phyloP scores from a whole-genome alignment of 1,139 yeast species.

The Zygosaccharomyces pseudobailii region DNA sequence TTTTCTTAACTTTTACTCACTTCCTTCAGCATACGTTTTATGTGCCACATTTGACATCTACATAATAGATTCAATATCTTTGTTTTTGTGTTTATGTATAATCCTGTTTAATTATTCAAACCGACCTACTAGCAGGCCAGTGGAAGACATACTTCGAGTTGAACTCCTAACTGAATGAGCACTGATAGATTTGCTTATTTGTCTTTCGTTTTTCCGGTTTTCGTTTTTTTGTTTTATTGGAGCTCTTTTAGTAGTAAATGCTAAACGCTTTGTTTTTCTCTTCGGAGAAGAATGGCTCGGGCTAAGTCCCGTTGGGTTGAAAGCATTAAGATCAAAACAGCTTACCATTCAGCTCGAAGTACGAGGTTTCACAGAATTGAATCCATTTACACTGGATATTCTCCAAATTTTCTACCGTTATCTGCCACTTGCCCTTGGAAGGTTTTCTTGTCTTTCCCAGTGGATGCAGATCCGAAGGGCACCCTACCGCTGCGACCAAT shows the following conservation, averaged over 20 bases:
- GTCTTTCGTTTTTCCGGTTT: too few relatives aligned
- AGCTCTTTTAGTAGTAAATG: too few relatives aligned
- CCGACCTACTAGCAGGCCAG: not conserved
- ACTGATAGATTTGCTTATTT: not conserved
- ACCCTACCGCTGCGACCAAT: slow-evolving; percentile 1
- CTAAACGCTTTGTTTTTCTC: too few relatives aligned
- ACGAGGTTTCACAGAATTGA: too few relatives aligned
- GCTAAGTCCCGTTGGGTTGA: too few relatives aligned
- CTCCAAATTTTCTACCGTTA: not conserved
- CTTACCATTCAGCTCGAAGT: too few relatives aligned
- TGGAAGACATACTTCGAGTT: too few relatives aligned
- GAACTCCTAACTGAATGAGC: too few relatives aligned
- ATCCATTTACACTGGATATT: too few relatives aligned
- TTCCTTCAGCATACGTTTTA: not conserved
- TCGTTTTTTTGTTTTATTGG: too few relatives aligned
- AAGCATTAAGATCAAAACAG: too few relatives aligned
- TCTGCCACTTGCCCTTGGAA: not conserved
- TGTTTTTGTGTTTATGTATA: not conserved
- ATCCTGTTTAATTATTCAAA: not conserved
- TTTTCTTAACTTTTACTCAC: not conserved
- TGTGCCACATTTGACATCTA: not conserved
- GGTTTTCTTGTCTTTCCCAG: not conserved
- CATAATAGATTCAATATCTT: not conserved
- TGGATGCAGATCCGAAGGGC: slow-evolving; percentile 1
- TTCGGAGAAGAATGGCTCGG: too few relatives aligned